Conservation (phyloP, 305 asterid genomes). For the Fraxinus dipetala region DNA sequence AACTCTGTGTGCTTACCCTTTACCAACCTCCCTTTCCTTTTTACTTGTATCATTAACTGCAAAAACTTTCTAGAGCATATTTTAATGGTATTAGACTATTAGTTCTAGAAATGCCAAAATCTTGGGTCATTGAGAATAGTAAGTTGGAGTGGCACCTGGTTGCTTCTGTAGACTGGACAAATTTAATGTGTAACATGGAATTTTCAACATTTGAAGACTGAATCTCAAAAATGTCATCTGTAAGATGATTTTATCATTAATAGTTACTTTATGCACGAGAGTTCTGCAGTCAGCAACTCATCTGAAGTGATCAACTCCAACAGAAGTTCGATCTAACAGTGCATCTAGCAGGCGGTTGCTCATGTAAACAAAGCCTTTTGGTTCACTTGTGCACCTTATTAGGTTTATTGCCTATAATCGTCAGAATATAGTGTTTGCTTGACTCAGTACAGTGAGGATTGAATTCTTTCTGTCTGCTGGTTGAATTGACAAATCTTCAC, state of each 20-base stretch:
- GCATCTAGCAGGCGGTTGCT: slow-evolving; percentile 57
- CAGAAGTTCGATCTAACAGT: slow-evolving; percentile 92
- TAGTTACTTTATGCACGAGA: slow-evolving; percentile 75
- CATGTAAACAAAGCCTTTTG: neutral
- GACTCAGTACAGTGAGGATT: neutral
- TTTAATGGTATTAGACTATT: neutral
- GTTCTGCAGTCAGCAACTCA: slow-evolving; percentile 67
- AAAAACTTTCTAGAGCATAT: slow-evolving; percentile 27
- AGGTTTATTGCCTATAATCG: neutral
- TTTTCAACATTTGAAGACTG: slow-evolving; percentile 84
- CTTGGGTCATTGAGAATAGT: neutral
- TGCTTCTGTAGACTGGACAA: neutral
- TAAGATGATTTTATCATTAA: slow-evolving; percentile 16
- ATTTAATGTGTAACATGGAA: slow-evolving; percentile 37
- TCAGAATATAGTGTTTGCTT: neutral
- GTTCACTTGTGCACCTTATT: neutral
- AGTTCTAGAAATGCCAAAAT: neutral
- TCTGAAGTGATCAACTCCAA: slow-evolving; percentile 23
- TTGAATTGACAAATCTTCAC: slow-evolving; percentile 8
- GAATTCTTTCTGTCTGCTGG: neutral
- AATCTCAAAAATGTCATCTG: slow-evolving; percentile 73
- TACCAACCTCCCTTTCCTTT: neutral
- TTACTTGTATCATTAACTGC: neutral
- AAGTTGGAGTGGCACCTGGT: neutral
- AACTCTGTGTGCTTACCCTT: neutral